A percentile compares a stretch with the other conserved stretches of the same genome.
Conservation (phyloP, 164 flowering plant species). For the Berberis thunbergii region DNA sequence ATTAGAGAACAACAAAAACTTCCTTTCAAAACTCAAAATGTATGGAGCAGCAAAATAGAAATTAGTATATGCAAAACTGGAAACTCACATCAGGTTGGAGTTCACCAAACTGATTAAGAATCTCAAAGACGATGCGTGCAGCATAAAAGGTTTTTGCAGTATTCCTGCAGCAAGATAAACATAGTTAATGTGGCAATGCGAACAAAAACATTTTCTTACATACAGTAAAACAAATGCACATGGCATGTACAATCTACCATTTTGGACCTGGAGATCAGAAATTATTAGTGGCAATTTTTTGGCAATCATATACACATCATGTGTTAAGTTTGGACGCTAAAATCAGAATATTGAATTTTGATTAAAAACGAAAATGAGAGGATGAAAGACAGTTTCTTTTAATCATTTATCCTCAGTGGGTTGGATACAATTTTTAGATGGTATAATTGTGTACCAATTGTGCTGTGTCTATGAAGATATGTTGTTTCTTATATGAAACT, state of each 20-base stretch:
- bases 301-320: no score
- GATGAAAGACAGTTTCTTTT: no score
- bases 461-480: no score
- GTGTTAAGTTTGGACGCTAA: no score
- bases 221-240: background rate
- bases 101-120: constrained; percentile 84
- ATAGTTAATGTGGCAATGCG: background rate
- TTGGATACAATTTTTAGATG: no score
- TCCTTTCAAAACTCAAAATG: background rate
- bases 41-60: background rate
- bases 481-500: no score
- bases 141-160: constrained; percentile 98
- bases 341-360: no score
- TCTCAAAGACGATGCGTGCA: constrained; percentile 97
- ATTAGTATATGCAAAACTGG: background rate
- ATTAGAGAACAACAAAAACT: background rate
- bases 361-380: no score
- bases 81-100: constrained; percentile 86
- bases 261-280: no score
- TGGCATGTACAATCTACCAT: background rate
- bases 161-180: constrained; percentile 37
- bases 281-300: no score
- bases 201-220: background rate
- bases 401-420: no score
- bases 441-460: no score